Evolutionary conservation across 306 rosid species (phyloP).

Genomic region (Elaeagnus macrophylla): DNA sequence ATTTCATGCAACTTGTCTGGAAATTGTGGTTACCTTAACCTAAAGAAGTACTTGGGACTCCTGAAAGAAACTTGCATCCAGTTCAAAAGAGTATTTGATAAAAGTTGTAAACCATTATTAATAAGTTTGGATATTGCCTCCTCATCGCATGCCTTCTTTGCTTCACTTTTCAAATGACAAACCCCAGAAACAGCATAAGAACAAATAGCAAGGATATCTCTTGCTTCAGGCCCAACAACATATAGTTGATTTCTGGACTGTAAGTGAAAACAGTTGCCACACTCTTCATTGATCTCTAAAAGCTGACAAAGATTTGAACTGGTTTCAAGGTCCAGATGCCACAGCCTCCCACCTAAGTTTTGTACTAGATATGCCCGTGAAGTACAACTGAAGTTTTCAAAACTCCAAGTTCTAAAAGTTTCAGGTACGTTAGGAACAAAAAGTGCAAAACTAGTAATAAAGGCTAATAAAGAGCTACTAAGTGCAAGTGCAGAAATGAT

Average conservation of each 20-base stretch:
- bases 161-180: slow-evolving; percentile 22
- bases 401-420: slow-evolving; percentile 2
- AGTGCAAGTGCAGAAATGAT: slow-evolving; percentile 39
- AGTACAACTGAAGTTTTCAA: slow-evolving; percentile 13
- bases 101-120: slow-evolving; percentile 24
- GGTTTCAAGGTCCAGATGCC: slow-evolving; percentile 33
- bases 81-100: slow-evolving; percentile 22
- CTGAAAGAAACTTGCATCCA: slow-evolving; percentile 45
- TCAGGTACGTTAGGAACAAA: slow-evolving; percentile 23
- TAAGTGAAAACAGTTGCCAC: slow-evolving; percentile 26
- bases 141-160: slow-evolving; percentile 6
- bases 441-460: slow-evolving; percentile 35
- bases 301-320: slow-evolving; percentile 32
- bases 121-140: slow-evolving; percentile 20
- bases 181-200: slow-evolving; percentile 29
- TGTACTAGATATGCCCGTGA: slow-evolving; percentile 25
- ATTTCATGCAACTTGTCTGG: background rate
- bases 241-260: slow-evolving; percentile 18
- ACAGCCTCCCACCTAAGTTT: slow-evolving; percentile 32
- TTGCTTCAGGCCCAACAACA: slow-evolving; percentile 23
- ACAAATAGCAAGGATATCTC: slow-evolving; percentile 31
- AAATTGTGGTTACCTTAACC: slow-evolving; percentile 36
- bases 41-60: slow-evolving; percentile 47
- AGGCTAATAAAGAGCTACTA: slow-evolving; percentile 51
- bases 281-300: slow-evolving; percentile 20